Evolutionary conservation across 495 filamentous ascomycete genomes (phyloP).

Genomic region (Pyrenopolyporus hunteri): DNA sequence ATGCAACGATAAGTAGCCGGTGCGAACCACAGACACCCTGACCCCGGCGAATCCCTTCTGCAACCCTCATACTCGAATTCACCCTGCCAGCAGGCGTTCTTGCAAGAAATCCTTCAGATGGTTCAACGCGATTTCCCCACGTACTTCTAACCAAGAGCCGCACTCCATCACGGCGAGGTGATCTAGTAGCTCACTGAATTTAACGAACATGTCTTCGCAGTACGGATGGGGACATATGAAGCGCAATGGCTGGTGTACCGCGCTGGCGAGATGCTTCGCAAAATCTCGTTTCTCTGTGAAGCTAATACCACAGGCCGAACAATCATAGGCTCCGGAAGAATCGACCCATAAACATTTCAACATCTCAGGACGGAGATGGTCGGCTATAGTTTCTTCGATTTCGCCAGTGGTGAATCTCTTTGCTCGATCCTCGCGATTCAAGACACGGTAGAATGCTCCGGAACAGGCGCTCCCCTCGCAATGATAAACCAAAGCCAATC

Average conservation of each 20-base stretch:
- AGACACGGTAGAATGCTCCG: background rate
- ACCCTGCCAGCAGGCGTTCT: too few species aligned
- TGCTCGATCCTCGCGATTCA: background rate
- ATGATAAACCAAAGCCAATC: background rate
- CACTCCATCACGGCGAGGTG: background rate
- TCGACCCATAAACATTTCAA: too few species aligned
- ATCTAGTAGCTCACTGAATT: background rate
- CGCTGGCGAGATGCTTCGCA: background rate
- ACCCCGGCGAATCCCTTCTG: too few species aligned
- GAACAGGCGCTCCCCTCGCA: constrained; percentile 4
- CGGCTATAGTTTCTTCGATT: background rate
- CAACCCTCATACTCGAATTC: too few species aligned
- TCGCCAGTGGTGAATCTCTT: background rate
- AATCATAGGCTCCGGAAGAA: too few species aligned
- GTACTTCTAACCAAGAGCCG: background rate
- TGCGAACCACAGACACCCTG: too few species aligned
- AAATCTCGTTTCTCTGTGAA: too few species aligned
- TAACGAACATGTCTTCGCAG: background rate
- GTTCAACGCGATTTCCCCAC: background rate
- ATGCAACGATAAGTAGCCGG: too few species aligned
- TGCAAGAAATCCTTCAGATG: background rate
- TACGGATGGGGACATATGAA: background rate
- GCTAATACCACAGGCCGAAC: too few species aligned
- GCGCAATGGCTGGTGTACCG: background rate
- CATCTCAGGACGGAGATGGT: too few species aligned